These are phyloP conservation scores for Phaeomoniella chlamydospora DNA, from an alignment of 2,329 filamentous ascomycete genomes.

Conservation along the genomic window DNA sequence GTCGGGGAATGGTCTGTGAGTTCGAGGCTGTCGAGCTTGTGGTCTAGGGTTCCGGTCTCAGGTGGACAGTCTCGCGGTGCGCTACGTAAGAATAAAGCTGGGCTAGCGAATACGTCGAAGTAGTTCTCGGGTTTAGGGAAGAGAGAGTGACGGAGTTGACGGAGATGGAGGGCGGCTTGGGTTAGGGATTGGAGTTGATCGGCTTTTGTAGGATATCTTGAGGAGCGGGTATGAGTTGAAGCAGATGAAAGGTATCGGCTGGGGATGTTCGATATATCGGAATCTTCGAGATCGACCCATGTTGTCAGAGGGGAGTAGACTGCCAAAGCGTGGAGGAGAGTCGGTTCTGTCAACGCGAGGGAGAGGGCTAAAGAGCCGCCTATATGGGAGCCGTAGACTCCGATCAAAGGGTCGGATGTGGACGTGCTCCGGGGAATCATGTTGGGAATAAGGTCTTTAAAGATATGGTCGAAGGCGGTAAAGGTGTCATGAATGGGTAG, in stretches of 20 bases:
- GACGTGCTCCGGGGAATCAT: not conserved
- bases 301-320: constrained; percentile 16
- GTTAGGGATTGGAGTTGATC: no score
- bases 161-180: not conserved
- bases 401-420: constrained; percentile 4
- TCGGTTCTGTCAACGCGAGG: constrained; percentile 24
- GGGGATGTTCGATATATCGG: not conserved
- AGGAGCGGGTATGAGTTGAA: no score
- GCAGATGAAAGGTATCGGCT: not conserved
- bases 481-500: constrained; percentile 14
- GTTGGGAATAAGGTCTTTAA: constrained; percentile 3
- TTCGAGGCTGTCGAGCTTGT: not conserved
- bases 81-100: constrained; percentile 25
- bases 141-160: constrained; percentile 13
- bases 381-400: constrained; percentile 19
- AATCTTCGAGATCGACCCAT: constrained; percentile 21
- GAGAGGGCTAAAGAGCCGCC: constrained; percentile 26
- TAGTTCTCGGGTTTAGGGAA: constrained; percentile 22
- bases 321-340: constrained; percentile 18
- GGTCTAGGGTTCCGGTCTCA: not conserved
- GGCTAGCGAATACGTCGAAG: constrained; percentile 29
- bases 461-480: constrained; percentile 9
- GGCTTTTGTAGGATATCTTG: not conserved
- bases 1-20: not conserved
- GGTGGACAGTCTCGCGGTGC: constrained; percentile 17